Base-by-base conservation (phyloP, 2,329 filamentous ascomycete genomes). In the Myriosclerotinia curreyana region DNA sequence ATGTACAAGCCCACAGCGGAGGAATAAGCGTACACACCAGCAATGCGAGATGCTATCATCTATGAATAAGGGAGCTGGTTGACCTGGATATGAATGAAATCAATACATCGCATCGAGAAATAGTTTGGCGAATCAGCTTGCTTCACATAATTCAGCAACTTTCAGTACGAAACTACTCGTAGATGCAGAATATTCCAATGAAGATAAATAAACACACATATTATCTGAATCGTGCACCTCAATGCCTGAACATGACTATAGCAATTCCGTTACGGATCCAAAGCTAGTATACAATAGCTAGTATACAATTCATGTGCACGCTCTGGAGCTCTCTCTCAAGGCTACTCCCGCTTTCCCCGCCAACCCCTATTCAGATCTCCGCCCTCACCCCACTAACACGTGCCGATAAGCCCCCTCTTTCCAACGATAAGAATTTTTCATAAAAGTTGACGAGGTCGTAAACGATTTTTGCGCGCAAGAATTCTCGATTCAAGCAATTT, bases 1-100 rank as follows among this genome's bases (percentile, higher is more conserved):
- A 89, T 98, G 81, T 98, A 98, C 79, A 98, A 97, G 80, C 92
- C 92, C 14, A 81, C 81, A 7, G 76, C 78, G n/a, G 83, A 85
- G 67, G 80, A 83, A 49, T 73, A 67, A 71, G 61, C 42, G 36
- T 59, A 59, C 15, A n/a, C 25, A 22, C n/a, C 34, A 50, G 34
- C 34, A 50, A 50, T 63, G 53, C 52, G 38, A 56, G 46, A 60
- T 58, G 49, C 48, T 36, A 48, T 9, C 36, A 53, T 49, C 22
- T 59, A 50, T 58, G 28, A 40, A 63, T 63, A 49, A 46, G 34
- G 53, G 48, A 36, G 20, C 34, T 50, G 53, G 52, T 50, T 55
- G 52, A 50, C 54, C 53, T 63, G 61, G 61, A 63, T 59, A 63
- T 59, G 22, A 49, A 63, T 34, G 44, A 49, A 50, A 36, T 12